phyloP scores from a whole-genome alignment of 2,329 filamentous ascomycete genomes.

The Aschersonia sp. region DNA sequence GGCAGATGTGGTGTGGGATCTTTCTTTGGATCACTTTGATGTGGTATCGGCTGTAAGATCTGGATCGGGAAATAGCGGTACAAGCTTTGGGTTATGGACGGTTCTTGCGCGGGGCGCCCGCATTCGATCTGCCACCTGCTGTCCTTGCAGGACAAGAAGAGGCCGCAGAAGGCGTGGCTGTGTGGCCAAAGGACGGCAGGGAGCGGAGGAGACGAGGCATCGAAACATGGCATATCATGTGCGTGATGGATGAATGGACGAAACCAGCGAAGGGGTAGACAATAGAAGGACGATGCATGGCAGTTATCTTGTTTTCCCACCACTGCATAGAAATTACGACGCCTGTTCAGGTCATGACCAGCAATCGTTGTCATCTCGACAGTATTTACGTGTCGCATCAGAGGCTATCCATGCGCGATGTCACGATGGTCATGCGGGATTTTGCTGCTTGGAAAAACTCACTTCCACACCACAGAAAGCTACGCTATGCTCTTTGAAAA shows the following conservation, averaged over 20 bases:
- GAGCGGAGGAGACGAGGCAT: not conserved
- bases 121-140: not conserved
- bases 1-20: too few species aligned
- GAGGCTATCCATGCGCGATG: too few species aligned
- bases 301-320: not conserved
- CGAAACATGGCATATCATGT: not conserved
- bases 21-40: too few species aligned
- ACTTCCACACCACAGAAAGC: not conserved
- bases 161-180: not conserved
- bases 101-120: too few species aligned
- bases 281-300: constrained; percentile 10
- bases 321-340: too few species aligned
- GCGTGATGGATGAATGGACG: not conserved
- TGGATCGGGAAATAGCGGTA: too few species aligned
- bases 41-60: too few species aligned
- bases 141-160: not conserved
- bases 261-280: not conserved
- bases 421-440: not conserved
- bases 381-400: too few species aligned
- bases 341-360: too few species aligned
- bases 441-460: not conserved
- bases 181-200: not conserved
- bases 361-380: too few species aligned
- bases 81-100: too few species aligned
- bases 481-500: not conserved